Evolutionary conservation across 2,329 filamentous ascomycete genomes (phyloP).

Genomic region (Microdochium trichocladiopsis): DNA sequence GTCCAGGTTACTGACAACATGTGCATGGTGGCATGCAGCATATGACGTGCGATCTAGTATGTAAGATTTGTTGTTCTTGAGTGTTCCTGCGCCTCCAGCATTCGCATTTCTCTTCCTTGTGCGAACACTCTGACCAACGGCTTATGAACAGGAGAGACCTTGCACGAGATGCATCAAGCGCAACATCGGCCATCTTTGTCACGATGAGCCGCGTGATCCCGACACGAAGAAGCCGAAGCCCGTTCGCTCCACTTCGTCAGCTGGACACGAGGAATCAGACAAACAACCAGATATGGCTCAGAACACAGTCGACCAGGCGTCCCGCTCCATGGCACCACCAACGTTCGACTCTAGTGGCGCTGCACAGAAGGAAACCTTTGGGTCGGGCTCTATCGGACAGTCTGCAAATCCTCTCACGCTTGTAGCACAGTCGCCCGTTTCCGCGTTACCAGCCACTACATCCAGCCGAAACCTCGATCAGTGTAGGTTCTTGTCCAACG

Average conservation of each 20-base stretch:
- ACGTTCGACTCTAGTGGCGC: constrained; percentile 29
- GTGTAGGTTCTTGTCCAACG: constrained; percentile 51
- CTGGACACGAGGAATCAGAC: constrained; percentile 55
- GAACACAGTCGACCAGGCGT: constrained; percentile 46
- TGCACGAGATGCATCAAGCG: constrained; percentile 97
- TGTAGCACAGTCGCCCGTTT: constrained; percentile 63
- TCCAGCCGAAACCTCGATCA: constrained; percentile 61
- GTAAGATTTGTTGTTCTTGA: constrained; percentile 32
- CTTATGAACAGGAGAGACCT: constrained; percentile 68
- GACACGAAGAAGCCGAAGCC: constrained; percentile 73
- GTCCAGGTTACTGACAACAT: constrained; percentile 36
- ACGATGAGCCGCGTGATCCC: constrained; percentile 89
- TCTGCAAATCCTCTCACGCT: constrained; percentile 51
- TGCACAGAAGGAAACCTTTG: constrained; percentile 35
- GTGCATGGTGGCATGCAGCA: constrained; percentile 50
- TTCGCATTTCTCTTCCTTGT: constrained; percentile 13
- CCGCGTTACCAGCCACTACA: constrained; percentile 57
- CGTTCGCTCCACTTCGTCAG: constrained; percentile 38
- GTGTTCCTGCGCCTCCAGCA: constrained; percentile 11
- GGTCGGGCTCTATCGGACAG: constrained; percentile 37
- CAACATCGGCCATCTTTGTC: constrained; percentile 96
- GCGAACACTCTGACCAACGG: constrained; percentile 21
- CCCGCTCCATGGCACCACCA: constrained; percentile 49
- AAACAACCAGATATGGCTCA: constrained; percentile 43
- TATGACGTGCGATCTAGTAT: constrained; percentile 89